Evolutionary conservation across 2,329 filamentous ascomycete species (phyloP), one percentile per base, ranked within the genome.

Genomic region (Pseudonectria foliicola): DNA sequence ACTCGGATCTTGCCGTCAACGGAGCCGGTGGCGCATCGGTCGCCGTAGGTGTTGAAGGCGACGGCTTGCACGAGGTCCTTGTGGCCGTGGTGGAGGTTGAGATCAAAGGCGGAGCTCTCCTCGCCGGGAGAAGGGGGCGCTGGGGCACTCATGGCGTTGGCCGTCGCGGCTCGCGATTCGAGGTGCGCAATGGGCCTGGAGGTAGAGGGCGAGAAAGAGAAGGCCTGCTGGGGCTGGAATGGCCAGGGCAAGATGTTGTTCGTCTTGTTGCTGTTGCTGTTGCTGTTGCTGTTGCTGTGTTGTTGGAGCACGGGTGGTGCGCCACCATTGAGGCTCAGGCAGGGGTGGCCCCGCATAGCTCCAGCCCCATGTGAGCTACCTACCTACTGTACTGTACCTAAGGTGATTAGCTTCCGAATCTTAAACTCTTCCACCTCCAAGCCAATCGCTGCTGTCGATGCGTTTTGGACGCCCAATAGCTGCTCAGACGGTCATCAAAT

Each of bases 1-100:
- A 95, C 84, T 56, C 89, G 87, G 53, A 96, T 82, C 58, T 84
- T 86, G 59, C 94, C 90, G 60, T 96, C 90, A 13, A 90, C 85
- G 13, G 87, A 92, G 24, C 87, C 88, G 3, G 88, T 92, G 27
- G 89, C 85, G 68, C 90, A 89, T 49, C 89, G 85, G 52, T 87
- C 89, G 49, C 89, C 90, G 59, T 94, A 94, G 47, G 80, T 81
- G 61, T 95, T 95, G 72, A 93, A 94, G 47, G 86, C 82, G 42
- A 90, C 80, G 36, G 86, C 82, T 45, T 89, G 80, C 33, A 93
- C 84, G 29, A 92, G 72, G 57, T 93, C 85, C 52, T 79, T 76
- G 61, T 89, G 83, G 49, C 81, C 81, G 57, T 87, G 80, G 41
- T 80, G 75, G 51, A 86, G 74, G 48, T 84, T 77, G 42, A 73